phyloP scores from a whole-genome alignment of 331 rosid species.

The Rosa hybrid region DNA sequence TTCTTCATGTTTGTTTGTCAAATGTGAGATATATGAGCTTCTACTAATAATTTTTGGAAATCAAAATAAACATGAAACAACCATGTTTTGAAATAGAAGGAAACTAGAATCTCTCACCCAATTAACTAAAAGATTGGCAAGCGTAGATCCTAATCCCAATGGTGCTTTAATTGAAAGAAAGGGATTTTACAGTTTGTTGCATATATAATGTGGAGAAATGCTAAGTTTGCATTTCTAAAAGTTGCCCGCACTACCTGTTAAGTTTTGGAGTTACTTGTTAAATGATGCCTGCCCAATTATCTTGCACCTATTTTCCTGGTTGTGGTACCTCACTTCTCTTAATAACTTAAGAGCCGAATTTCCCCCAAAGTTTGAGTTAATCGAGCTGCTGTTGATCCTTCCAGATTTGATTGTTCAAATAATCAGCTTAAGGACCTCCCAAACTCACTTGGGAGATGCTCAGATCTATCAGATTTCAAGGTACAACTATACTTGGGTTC shows the following conservation, averaged over 20 bases:
- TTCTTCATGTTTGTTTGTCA: background rate
- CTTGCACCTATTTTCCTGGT: background rate
- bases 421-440: conserved; percentile 82
- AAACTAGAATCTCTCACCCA: background rate
- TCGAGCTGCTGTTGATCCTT: conserved; percentile 22
- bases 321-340: background rate
- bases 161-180: background rate
- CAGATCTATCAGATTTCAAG: conserved; percentile 74
- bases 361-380: background rate
- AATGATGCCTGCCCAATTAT: no score
- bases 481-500: conserved; percentile 42
- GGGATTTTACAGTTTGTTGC: background rate
- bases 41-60: background rate
- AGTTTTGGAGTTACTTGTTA: no score
- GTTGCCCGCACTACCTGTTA: background rate
- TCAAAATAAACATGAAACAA: background rate
- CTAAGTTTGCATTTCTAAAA: background rate
- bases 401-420: conserved; percentile 84
- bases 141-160: background rate
- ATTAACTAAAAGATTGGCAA: background rate
- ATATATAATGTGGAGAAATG: background rate
- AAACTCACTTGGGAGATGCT: conserved; percentile 70
- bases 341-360: background rate
- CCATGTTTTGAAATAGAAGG: background rate
- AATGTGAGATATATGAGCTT: background rate